phyloP scores from a whole-genome alignment of 768 basidiomycete genomes.

The Trametes sanguinea region DNA sequence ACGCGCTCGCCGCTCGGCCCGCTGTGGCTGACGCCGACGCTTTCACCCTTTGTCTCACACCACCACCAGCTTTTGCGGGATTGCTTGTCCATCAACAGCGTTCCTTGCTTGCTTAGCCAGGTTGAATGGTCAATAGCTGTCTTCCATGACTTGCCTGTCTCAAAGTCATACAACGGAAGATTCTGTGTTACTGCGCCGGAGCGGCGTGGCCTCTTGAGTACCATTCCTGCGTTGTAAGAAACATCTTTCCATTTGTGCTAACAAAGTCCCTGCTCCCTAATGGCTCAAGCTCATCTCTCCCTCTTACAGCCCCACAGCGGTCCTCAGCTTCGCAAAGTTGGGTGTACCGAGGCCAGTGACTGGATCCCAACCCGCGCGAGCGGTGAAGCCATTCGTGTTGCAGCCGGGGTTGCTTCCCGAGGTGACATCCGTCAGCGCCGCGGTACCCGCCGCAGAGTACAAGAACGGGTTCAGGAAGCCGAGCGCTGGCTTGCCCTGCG shows the following conservation, averaged over 20 bases:
- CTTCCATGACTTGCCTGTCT: too few relatives aligned
- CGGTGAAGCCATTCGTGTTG: conserved; percentile 37
- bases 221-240: too few relatives aligned
- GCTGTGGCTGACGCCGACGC: neutral
- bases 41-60: neutral
- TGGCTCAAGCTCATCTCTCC: too few relatives aligned
- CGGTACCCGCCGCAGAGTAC: conserved; percentile 27
- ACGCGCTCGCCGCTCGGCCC: neutral
- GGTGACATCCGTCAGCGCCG: conserved; percentile 31
- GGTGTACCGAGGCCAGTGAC: conserved; percentile 65
- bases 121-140: too few relatives aligned
- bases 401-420: conserved; percentile 27
- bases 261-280: too few relatives aligned
- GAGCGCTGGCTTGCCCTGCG: conserved; percentile 32
- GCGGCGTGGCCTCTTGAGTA: too few relatives aligned
- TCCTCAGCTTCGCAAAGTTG: conserved; percentile 45
- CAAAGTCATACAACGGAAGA: too few relatives aligned
- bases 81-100: too few relatives aligned
- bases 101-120: too few relatives aligned
- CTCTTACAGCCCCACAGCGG: conserved; percentile 4
- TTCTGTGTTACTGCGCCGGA: too few relatives aligned
- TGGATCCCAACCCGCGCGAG: conserved; percentile 35
- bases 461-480: conserved; percentile 41
- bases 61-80: neutral
- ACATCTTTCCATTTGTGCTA: too few relatives aligned